Evolutionary conservation across 805 yeast genomes (phyloP).

Genomic region (Metschnikowia matae): DNA sequence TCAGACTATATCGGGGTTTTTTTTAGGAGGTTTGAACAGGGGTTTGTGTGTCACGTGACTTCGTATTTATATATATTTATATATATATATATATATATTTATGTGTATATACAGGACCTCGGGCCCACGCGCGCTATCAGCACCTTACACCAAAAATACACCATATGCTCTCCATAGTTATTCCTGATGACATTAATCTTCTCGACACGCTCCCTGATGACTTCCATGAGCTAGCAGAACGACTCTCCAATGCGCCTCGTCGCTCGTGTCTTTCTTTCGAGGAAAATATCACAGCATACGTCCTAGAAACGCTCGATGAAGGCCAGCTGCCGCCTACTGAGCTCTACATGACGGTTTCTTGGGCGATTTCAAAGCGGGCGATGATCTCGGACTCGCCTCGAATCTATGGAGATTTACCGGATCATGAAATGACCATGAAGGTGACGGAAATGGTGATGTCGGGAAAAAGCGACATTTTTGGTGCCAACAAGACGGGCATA

Average conservation of each 20-base stretch:
- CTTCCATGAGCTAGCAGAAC: neutral
- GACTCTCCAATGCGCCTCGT: neutral
- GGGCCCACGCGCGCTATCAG: neutral
- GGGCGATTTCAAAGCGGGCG: neutral
- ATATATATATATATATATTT: too few species aligned
- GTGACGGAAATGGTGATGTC: conserved; percentile 5
- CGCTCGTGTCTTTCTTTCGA: conserved; percentile 25
- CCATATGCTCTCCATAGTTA: conserved; percentile 8
- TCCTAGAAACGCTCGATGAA: conserved; percentile 17
- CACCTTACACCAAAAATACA: neutral
- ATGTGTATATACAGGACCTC: too few species aligned
- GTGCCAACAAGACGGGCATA: conserved; percentile 2
- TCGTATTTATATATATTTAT: too few species aligned
- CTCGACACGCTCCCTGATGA: neutral
- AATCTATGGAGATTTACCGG: neutral
- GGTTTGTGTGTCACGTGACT: neutral
- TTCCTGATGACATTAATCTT: conserved; percentile 11
- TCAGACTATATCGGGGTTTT: too few species aligned
- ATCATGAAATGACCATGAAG: neutral
- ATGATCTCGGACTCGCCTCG: neutral
- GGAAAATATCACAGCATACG: conserved; percentile 27
- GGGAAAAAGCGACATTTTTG: conserved; percentile 3
- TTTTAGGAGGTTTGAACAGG: too few species aligned
- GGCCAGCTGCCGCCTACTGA: conserved; percentile 1
- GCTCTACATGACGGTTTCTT: conserved; percentile 5